A percentile compares a stretch with the other conserved stretches of the same genome.
These are phyloP conservation scores for Dactylellina haptotyla DNA, from an alignment of 2,329 filamentous ascomycete genomes.

Conservation along the genomic window DNA sequence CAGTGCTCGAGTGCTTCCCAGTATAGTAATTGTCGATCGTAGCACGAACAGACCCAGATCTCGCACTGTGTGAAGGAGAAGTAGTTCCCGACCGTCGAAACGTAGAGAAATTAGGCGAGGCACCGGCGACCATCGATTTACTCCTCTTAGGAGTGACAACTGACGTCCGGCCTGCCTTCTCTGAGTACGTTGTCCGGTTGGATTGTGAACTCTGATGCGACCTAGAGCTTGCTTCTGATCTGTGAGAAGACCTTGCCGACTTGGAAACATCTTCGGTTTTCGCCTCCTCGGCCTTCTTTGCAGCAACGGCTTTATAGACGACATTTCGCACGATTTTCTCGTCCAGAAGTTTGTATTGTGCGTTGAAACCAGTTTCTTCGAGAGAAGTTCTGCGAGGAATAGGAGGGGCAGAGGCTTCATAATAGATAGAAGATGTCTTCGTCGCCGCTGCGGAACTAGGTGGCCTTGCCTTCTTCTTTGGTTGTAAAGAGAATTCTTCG, in stretches of 20 bases:
- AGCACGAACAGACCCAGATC: constrained; percentile 10
- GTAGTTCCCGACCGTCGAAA: constrained; percentile 26
- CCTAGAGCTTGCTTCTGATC: constrained; percentile 26
- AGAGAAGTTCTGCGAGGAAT: constrained; percentile 26
- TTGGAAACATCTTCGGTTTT: constrained; percentile 10
- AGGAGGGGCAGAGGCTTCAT: constrained; percentile 40
- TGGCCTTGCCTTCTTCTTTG: constrained; percentile 39
- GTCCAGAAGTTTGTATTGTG: constrained; percentile 51
- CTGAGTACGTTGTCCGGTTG: constrained; percentile 38
- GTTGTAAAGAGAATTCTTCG: constrained; percentile 48
- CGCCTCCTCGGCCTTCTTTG: constrained; percentile 34
- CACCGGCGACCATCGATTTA: constrained; percentile 35
- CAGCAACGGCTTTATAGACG: constrained; percentile 39
- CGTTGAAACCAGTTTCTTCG: constrained; percentile 43
- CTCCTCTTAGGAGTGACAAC: constrained; percentile 37
- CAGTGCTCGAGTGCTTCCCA: constrained; percentile 41
- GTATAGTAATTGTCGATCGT: constrained; percentile 44
- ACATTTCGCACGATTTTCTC: constrained; percentile 46
- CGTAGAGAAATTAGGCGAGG: constrained; percentile 7
- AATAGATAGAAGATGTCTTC: constrained; percentile 44
- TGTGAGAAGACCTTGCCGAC: constrained; percentile 22
- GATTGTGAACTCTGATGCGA: constrained; percentile 36
- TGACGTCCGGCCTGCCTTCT: constrained; percentile 11
- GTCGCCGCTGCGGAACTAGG: constrained; percentile 50
- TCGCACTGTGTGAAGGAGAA: constrained; percentile 13